These are phyloP conservation scores for Colletotrichum tropicicola DNA, from an alignment of 2,329 filamentous ascomycete species.

Conservation along the genomic window DNA sequence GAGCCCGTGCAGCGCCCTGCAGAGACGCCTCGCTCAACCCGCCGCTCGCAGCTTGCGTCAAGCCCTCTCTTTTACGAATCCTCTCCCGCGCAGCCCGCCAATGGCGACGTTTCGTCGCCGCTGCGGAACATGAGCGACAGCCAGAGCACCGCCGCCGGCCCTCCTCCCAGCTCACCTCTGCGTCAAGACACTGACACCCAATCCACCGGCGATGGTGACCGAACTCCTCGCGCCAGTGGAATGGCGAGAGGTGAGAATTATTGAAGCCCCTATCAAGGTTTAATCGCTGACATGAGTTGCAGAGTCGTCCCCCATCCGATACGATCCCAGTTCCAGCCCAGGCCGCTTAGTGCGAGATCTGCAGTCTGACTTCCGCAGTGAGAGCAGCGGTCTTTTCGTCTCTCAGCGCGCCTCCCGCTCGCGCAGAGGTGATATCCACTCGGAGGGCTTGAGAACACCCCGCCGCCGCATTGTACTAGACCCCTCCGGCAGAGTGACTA, in stretches of 20 bases:
- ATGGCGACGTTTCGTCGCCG: conserved; percentile 59
- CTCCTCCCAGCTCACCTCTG: conserved; percentile 66
- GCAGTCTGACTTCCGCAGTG: conserved; percentile 79
- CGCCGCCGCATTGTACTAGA: conserved; percentile 68
- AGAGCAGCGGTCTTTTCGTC: conserved; percentile 89
- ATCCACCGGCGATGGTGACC: conserved; percentile 62
- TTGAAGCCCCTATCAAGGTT: background rate
- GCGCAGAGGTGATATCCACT: conserved; percentile 87
- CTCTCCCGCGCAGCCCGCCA: conserved; percentile 44
- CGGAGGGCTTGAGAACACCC: conserved; percentile 72
- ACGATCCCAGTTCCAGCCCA: conserved; percentile 89
- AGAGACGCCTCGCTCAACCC: conserved; percentile 56
- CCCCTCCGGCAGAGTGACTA: conserved; percentile 65
- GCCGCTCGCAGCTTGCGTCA: conserved; percentile 67
- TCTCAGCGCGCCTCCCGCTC: conserved; percentile 65
- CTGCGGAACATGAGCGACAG: conserved; percentile 65
- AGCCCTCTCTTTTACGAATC: conserved; percentile 84
- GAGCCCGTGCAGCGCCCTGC: conserved; percentile 22
- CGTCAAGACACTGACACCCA: conserved; percentile 68
- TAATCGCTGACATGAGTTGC: background rate
- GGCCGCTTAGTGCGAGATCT: conserved; percentile 67
- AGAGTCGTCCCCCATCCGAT: conserved; percentile 95
- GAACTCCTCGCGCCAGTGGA: conserved; percentile 75
- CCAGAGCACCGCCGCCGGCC: conserved; percentile 56
- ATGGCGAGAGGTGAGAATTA: conserved; percentile 67